Evolutionary conservation across 371 early-diverging fungal species (phyloP), one percentile per base, ranked within the genome.

Genomic region (Dichotomocladium elegans): DNA sequence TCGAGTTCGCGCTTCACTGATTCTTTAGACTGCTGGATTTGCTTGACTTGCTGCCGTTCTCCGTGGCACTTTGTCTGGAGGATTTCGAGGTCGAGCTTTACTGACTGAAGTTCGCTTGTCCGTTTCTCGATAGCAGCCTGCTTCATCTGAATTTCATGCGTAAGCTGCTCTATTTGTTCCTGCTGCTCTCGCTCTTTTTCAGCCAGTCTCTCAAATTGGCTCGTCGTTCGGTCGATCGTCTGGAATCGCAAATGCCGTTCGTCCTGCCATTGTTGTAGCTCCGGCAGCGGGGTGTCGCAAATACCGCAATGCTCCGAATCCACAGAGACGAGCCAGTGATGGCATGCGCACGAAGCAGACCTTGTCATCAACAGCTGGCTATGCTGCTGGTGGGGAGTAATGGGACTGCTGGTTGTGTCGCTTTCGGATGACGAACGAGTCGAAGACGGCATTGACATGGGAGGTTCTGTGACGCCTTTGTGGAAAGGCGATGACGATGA

Each of bases 61-160:
- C 89, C 94, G 60, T 89, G 89, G 35, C 94, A 77, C 61, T 96
- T 95, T 11, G 77, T 79, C 57, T 93, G 86, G 7, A 95, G 80
- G 42, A 84, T 73, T 53, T 85, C 79, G 47, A 93, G 90, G 53
- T 88, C 84, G 48, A 80, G 81, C 48, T 87, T 83, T 50, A 95
- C 66, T 46, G 91, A 90, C 1, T 90, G 86, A 27, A 94, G 87
- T 62, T 87, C 87, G 44, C 83, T 81, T 21, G 82, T 27, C 21
- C 55, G 55, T 17, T 34, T 46, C 30, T 55, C 56, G 15, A 49
- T 48, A 10, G 43, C 30, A 11, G 28, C 10, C 46, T 56, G 33
- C 30, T 47, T 56, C n/a, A 22, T 6, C 1, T 41, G 27, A 3
- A 56, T 33, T 1, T 41, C 31, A 11, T 31, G 24, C 26, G 24